These are phyloP conservation scores for Colletotrichum phormii DNA, from an alignment of 2,329 filamentous ascomycete genomes.

Conservation along the genomic window DNA sequence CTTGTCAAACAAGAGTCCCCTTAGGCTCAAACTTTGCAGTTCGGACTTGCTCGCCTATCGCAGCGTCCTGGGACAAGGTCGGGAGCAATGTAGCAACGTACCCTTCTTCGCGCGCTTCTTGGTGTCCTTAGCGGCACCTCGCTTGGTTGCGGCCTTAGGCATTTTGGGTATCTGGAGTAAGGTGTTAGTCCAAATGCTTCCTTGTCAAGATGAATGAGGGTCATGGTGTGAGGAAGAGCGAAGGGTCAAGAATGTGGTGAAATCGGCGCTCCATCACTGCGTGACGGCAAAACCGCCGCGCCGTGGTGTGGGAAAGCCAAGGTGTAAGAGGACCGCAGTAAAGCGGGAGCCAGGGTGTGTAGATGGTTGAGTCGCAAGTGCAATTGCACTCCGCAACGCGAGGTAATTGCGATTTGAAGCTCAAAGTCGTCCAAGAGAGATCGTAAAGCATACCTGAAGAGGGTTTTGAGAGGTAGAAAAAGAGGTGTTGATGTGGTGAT, in stretches of 20 bases:
- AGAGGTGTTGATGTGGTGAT: conserved; percentile 45
- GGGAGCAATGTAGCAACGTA: conserved; percentile 47
- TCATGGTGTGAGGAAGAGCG: background rate
- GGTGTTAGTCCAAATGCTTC: conserved; percentile 41
- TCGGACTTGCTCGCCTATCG: background rate
- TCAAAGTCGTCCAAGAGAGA: conserved; percentile 43
- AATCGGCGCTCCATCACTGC: background rate
- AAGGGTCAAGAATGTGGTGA: background rate
- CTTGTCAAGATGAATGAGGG: conserved; percentile 7
- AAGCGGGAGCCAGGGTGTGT: conserved; percentile 38
- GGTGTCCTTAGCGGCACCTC: conserved; percentile 63
- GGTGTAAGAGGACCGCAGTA: conserved; percentile 25
- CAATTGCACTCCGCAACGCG: conserved; percentile 51
- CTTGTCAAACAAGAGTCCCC: background rate
- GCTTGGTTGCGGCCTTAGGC: conserved; percentile 70
- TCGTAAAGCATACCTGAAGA: conserved; percentile 50
- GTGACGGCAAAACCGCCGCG: background rate
- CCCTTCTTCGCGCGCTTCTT: conserved; percentile 72
- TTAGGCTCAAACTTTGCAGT: background rate
- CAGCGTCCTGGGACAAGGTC: background rate
- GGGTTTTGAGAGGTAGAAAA: conserved; percentile 38
- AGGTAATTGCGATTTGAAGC: conserved; percentile 50
- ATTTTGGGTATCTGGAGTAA: conserved; percentile 56
- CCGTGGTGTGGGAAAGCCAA: background rate
- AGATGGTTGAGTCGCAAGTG: conserved; percentile 46